Evolutionary conservation across 1,284 basidiomycete species (phyloP).

Genomic region (Leccinum huronense): DNA sequence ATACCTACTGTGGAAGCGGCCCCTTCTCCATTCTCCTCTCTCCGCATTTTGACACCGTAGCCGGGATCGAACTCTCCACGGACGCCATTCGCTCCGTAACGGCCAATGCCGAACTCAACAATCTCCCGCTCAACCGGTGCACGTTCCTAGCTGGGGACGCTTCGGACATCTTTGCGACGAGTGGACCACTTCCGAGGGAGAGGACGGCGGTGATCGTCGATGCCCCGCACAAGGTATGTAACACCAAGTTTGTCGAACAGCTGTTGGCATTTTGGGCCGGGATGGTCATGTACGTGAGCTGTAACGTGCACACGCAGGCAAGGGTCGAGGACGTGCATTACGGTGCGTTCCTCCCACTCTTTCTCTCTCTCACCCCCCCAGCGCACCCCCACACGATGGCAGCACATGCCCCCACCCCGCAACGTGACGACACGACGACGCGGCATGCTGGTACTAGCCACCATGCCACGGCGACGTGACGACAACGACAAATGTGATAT

Average conservation of each 20-base stretch:
- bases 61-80: conserved; percentile 84
- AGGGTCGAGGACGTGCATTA: too few relatives aligned
- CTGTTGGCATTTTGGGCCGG: conserved; percentile 68
- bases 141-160: conserved; percentile 71
- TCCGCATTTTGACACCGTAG: conserved; percentile 72
- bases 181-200: conserved; percentile 67
- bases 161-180: conserved; percentile 61
- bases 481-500: too few relatives aligned
- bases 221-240: conserved; percentile 90
- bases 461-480: too few relatives aligned
- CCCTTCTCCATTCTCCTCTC: conserved; percentile 91
- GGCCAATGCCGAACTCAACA: conserved; percentile 79
- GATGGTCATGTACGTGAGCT: conserved; percentile 88
- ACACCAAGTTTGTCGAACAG: conserved; percentile 79
- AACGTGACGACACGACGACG: too few relatives aligned
- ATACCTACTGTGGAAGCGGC: conserved; percentile 90
- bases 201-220: conserved; percentile 79
- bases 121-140: conserved; percentile 39
- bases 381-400: too few relatives aligned
- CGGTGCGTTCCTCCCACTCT: too few relatives aligned
- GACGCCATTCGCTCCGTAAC: conserved; percentile 81
- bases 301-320: conserved; percentile 90
- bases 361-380: too few relatives aligned
- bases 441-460: too few relatives aligned
- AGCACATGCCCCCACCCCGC: too few relatives aligned